Conservation (phyloP, 306 rosid genomes). For the Citrullus colocynthis region DNA sequence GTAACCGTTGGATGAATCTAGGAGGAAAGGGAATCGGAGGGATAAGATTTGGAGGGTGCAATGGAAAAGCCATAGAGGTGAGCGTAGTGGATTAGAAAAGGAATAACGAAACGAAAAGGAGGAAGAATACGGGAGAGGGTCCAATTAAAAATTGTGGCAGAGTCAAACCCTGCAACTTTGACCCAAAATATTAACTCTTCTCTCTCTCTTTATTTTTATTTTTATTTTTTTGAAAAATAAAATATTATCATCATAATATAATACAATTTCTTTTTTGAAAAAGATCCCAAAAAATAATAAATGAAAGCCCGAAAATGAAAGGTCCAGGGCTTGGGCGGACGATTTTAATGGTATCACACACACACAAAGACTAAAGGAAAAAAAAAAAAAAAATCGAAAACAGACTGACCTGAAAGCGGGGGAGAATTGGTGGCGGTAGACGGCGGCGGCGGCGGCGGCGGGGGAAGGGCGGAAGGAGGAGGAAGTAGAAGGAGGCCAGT, state of each 20-base stretch:
- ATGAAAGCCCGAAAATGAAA: not conserved
- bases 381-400: not conserved
- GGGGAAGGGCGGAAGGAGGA: not conserved
- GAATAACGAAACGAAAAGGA: slow-evolving; percentile 12
- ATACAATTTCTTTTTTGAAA: too few relatives aligned
- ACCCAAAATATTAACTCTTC: slow-evolving; percentile 43
- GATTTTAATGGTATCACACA: not conserved
- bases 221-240: not conserved
- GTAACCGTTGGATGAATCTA: not conserved
- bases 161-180: slow-evolving; percentile 67
- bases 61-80: not conserved
- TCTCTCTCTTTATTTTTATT: not conserved
- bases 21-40: not conserved
- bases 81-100: not conserved
- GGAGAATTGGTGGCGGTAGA: slow-evolving; percentile 8
- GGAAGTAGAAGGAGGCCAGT: not conserved
- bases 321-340: slow-evolving; percentile 1
- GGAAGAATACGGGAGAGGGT: slow-evolving; percentile 16
- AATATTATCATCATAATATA: not conserved
- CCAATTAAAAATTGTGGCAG: slow-evolving; percentile 48
- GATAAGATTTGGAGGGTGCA: not conserved
- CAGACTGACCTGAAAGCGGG: slow-evolving; percentile 1
- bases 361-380: not conserved
- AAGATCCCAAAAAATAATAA: not conserved
- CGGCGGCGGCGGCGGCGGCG: not conserved